Percentiles rank a stretch among this genome's conserved stretches.
Conservation (phyloP, 257 asterid species). For the Primulina huaijiensis region DNA sequence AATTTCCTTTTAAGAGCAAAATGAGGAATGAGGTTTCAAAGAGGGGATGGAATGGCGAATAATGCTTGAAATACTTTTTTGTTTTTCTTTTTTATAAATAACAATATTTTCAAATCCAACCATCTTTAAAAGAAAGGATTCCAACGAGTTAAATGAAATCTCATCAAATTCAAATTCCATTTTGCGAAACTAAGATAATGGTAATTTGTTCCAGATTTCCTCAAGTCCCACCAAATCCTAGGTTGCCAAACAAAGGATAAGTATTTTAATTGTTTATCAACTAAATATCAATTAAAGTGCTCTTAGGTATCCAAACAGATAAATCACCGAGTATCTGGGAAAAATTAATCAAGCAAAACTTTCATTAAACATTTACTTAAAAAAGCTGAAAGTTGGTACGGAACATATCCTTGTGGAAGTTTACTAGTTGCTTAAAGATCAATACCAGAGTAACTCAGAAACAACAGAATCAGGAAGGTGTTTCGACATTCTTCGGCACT, state of each 20-base stretch:
- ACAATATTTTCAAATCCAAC: not conserved
- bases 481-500: slow-evolving; percentile 52
- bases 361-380: not conserved
- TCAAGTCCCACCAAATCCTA: not conserved
- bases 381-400: not conserved
- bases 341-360: not conserved
- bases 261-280: not conserved
- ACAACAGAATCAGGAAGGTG: slow-evolving; percentile 55
- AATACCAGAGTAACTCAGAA: slow-evolving; percentile 79
- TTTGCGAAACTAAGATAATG: not conserved
- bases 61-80: too few relatives aligned
- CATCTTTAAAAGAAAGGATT: not conserved
- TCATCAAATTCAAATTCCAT: not conserved
- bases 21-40: too few relatives aligned
- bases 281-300: not conserved
- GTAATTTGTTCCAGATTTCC: not conserved
- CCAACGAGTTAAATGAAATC: not conserved
- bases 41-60: too few relatives aligned
- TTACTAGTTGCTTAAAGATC: slow-evolving; percentile 1
- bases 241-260: not conserved
- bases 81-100: too few relatives aligned
- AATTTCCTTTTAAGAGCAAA: too few relatives aligned
- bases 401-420: slow-evolving; percentile 5
- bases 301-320: slow-evolving; percentile 5
- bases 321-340: not conserved